Conservation (phyloP, 805 yeast genomes). For the Ogataea henricii region DNA sequence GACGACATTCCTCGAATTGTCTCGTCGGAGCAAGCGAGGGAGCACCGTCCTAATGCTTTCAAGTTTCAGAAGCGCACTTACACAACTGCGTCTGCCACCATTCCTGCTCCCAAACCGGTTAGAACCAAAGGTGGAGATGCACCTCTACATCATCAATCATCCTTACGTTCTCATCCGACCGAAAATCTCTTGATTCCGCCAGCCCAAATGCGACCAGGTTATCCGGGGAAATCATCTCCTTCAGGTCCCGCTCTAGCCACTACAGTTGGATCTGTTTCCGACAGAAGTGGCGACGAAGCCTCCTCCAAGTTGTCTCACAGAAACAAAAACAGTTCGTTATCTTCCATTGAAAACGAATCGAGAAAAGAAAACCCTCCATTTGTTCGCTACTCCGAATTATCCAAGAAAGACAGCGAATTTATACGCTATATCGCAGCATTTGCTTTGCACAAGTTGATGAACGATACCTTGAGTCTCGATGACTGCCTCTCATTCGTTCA, state of each 20-base stretch:
- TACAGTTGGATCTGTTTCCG: background rate
- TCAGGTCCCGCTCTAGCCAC: background rate
- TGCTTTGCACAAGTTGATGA: constrained; percentile 43
- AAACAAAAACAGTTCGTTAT: background rate
- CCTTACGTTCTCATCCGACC: background rate
- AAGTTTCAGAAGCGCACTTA: constrained; percentile 62
- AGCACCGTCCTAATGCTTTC: constrained; percentile 88
- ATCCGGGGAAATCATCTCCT: background rate
- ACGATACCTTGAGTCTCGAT: constrained; percentile 36
- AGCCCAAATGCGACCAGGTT: background rate
- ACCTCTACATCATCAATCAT: constrained; percentile 2
- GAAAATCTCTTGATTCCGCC: background rate
- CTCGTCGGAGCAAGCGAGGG: constrained; percentile 95
- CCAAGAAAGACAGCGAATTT: constrained; percentile 56
- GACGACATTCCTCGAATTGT: constrained; percentile 98
- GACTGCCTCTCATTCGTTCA: constrained; percentile 46
- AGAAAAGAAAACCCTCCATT: constrained; percentile 24
- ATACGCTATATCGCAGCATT: constrained; percentile 61
- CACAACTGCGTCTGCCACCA: constrained; percentile 38
- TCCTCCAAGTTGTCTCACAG: background rate
- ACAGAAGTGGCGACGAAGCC: background rate
- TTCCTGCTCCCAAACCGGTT: constrained; percentile 36
- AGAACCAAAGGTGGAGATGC: constrained; percentile 19
- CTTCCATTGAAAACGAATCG: background rate
- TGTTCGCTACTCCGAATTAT: constrained; percentile 65